Evolutionary conservation across 352 stramenopile genomes (phyloP).

Genomic region (Globisporangium paddicum): DNA sequence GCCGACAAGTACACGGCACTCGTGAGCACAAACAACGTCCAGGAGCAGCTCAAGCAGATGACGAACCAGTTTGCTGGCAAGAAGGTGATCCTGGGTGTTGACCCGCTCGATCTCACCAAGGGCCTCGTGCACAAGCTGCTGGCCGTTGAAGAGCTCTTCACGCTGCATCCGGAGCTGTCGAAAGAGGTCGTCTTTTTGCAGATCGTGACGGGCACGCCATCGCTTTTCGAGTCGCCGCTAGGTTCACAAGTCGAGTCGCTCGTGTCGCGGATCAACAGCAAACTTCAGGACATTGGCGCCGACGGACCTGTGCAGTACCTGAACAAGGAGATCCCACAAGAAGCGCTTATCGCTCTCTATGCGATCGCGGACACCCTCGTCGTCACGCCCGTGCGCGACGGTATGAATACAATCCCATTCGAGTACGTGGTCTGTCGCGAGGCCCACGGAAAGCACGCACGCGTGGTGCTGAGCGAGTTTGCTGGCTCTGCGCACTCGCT

Average conservation of each 20-base stretch:
- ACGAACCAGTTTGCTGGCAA: conserved; percentile 72
- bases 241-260: conserved; percentile 86
- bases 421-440: conserved; percentile 89
- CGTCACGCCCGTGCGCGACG: conserved; percentile 84
- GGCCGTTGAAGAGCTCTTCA: conserved; percentile 87
- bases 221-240: conserved; percentile 56
- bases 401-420: conserved; percentile 91
- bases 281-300: conserved; percentile 84
- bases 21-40: conserved; percentile 50
- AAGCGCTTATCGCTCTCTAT: conserved; percentile 88
- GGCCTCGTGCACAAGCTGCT: conserved; percentile 90
- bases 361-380: conserved; percentile 78
- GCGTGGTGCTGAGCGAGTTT: conserved; percentile 91
- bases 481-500: conserved; percentile 86
- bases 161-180: conserved; percentile 81
- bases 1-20: conserved; percentile 73
- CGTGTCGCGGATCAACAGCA: conserved; percentile 91
- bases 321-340: conserved; percentile 83
- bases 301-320: conserved; percentile 89
- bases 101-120: conserved; percentile 86
- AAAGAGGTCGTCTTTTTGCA: conserved; percentile 95
- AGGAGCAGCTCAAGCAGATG: conserved; percentile 61
- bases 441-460: conserved; percentile 53
- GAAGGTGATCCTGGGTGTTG: conserved; percentile 81
- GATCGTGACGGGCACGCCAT: conserved; percentile 70